These are phyloP conservation scores for Penicillium steckii DNA, from an alignment of 495 filamentous ascomycete genomes.

Conservation along the genomic window DNA sequence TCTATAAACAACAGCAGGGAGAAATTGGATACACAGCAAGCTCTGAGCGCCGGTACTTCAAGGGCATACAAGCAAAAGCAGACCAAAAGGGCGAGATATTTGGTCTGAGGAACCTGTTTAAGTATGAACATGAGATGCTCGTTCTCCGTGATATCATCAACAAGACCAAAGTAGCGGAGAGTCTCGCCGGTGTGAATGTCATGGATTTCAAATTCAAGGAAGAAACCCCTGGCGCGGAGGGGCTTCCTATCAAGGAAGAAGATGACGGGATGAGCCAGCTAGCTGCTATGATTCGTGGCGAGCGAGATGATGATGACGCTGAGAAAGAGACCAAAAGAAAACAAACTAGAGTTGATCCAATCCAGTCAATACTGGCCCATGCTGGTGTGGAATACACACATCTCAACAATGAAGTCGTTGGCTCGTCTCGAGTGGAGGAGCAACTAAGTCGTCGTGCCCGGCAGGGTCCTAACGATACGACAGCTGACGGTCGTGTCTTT, in stretches of 20 bases:
- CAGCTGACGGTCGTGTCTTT: conserved; percentile 51
- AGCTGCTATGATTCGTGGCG: conserved; percentile 64
- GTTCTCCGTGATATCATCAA: conserved; percentile 91
- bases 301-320: conserved; percentile 34
- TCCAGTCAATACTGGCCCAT: conserved; percentile 84
- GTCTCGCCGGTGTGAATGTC: conserved; percentile 78
- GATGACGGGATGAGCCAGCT: conserved; percentile 75
- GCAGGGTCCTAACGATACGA: conserved; percentile 52
- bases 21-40: conserved; percentile 96
- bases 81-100: conserved; percentile 91
- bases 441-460: conserved; percentile 73
- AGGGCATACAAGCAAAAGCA: conserved; percentile 82
- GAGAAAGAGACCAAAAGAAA: conserved; percentile 16
- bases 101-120: conserved; percentile 83
- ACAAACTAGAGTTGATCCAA: conserved; percentile 60
- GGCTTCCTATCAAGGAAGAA: conserved; percentile 17
- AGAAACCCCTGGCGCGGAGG: conserved; percentile 40
- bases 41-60: conserved; percentile 91
- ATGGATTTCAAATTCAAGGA: conserved; percentile 68
- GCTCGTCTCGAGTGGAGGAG: conserved; percentile 81
- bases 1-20: conserved; percentile 98
- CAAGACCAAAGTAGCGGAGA: conserved; percentile 96
- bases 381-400: conserved; percentile 96
- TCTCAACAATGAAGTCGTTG: conserved; percentile 94
- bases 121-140: conserved; percentile 74